Conservation (phyloP, 1,284 basidiomycete genomes). For the Schizopora paradoxa region DNA sequence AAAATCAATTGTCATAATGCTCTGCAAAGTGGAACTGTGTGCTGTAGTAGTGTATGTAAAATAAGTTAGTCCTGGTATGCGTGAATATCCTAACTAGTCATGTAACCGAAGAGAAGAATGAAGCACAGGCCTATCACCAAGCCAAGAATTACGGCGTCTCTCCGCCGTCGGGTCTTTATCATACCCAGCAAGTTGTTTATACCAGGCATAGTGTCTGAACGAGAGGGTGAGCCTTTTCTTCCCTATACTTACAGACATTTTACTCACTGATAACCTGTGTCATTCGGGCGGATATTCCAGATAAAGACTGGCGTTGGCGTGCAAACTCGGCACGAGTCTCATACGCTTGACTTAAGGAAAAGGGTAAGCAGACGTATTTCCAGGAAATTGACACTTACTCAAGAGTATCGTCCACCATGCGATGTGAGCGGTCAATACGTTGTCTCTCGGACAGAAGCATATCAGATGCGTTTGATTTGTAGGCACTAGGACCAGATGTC, state of each 20-base stretch:
- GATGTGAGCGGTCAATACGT: constrained; percentile 87
- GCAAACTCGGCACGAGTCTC: constrained; percentile 93
- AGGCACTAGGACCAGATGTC: constrained; percentile 46
- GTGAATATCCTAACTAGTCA: constrained; percentile 41
- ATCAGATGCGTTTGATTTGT: constrained; percentile 87
- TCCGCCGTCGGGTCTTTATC: constrained; percentile 85
- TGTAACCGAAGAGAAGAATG: constrained; percentile 74
- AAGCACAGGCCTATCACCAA: constrained; percentile 81
- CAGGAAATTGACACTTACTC: constrained; percentile 48
- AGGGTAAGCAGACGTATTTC: constrained; percentile 4
- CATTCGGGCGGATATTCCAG: constrained; percentile 81
- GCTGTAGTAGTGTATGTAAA: not conserved
- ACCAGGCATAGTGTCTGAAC: constrained; percentile 80
- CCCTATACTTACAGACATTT: constrained; percentile 4
- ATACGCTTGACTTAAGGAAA: constrained; percentile 80
- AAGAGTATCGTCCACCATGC: constrained; percentile 91
- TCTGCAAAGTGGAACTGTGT: not conserved
- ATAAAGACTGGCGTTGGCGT: constrained; percentile 74
- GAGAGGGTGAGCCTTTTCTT: not conserved
- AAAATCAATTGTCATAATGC: not conserved
- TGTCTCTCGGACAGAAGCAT: constrained; percentile 83
- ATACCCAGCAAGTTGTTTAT: constrained; percentile 88
- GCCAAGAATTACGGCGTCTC: constrained; percentile 90
- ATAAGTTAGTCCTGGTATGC: not conserved
- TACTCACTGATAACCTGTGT: constrained; percentile 73